Percentiles rank a stretch among this genome's conserved stretches.
Evolutionary conservation across 2,329 filamentous ascomycete species (phyloP).

Genomic region (Aureobasidium subglaciale): DNA sequence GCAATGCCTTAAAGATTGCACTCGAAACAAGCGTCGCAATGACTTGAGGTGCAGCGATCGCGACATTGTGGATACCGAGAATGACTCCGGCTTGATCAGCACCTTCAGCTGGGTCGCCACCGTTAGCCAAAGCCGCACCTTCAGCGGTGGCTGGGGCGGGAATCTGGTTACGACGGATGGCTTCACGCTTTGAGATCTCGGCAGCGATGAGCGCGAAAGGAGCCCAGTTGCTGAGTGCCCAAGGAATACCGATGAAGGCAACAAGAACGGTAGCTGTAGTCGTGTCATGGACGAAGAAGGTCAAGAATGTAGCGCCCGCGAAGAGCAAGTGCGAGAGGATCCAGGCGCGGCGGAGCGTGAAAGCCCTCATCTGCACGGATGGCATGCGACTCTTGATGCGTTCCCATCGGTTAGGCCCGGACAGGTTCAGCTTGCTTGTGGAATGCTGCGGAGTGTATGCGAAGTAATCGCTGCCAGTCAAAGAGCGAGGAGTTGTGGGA

Average conservation of each 20-base stretch:
- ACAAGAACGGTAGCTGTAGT: conserved; percentile 68
- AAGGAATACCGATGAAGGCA: conserved; percentile 77
- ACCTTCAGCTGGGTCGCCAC: conserved; percentile 48
- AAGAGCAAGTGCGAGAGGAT: conserved; percentile 80
- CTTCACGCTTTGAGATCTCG: conserved; percentile 79
- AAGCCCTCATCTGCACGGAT: conserved; percentile 63
- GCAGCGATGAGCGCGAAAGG: conserved; percentile 92
- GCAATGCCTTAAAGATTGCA: conserved; percentile 73
- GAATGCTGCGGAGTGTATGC: conserved; percentile 17
- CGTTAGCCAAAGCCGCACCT: conserved; percentile 33
- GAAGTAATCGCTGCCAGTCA: conserved; percentile 23
- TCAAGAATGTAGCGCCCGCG: conserved; percentile 71
- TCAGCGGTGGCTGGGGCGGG: conserved; percentile 29
- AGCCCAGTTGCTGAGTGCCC: conserved; percentile 90
- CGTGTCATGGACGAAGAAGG: conserved; percentile 68
- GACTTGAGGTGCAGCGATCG: conserved; percentile 85
- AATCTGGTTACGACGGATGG: conserved; percentile 49
- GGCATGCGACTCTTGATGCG: conserved; percentile 9
- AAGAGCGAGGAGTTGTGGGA: conserved; percentile 27
- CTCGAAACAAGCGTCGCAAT: conserved; percentile 80
- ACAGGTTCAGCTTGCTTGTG: conserved; percentile 15
- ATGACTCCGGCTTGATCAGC: conserved; percentile 81
- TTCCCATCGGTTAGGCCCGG: conserved; percentile 22
- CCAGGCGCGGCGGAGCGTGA: conserved; percentile 87
- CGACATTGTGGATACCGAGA: conserved; percentile 91